Evolutionary conservation across 140 eudicot species (phyloP).

Genomic region (Anethum foeniculum): DNA sequence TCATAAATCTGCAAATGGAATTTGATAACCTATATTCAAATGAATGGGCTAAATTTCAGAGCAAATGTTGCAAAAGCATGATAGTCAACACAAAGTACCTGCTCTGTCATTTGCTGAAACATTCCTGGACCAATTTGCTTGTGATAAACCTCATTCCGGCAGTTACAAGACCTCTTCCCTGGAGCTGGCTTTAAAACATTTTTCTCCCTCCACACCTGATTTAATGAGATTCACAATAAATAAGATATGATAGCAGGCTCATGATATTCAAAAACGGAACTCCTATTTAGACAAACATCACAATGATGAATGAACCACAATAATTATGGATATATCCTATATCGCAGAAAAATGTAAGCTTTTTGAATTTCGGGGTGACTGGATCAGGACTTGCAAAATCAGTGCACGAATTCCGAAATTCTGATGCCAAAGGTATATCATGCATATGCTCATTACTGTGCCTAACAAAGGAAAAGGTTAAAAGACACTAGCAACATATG

Average conservation of each 20-base stretch:
- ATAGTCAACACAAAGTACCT: conserved; percentile 36
- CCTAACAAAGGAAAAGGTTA: not conserved
- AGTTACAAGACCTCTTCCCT: conserved; percentile 81
- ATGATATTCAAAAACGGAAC: not conserved
- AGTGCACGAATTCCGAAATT: not conserved
- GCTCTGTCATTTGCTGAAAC: conserved; percentile 99
- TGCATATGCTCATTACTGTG: not conserved
- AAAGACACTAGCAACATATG: not conserved
- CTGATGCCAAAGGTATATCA: not conserved
- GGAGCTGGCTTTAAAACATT: conserved; percentile 83
- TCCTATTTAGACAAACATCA: not conserved
- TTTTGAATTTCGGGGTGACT: not conserved
- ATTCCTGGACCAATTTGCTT: conserved; percentile 93
- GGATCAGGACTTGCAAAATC: not conserved
- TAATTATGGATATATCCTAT: not conserved
- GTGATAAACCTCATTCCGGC: conserved; percentile 89
- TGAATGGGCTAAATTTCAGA: not conserved
- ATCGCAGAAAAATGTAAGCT: not conserved
- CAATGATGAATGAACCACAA: not conserved
- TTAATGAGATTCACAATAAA: not conserved
- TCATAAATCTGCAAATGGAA: not conserved
- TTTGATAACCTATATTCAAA: not conserved
- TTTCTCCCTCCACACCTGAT: conserved; percentile 94
- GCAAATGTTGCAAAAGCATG: not conserved
- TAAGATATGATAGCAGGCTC: not conserved